Percentiles rank a stretch among this genome's conserved stretches.
Evolutionary conservation across 2,329 filamentous ascomycete species (phyloP).

Genomic region (Arthrobotrys sinensis): DNA sequence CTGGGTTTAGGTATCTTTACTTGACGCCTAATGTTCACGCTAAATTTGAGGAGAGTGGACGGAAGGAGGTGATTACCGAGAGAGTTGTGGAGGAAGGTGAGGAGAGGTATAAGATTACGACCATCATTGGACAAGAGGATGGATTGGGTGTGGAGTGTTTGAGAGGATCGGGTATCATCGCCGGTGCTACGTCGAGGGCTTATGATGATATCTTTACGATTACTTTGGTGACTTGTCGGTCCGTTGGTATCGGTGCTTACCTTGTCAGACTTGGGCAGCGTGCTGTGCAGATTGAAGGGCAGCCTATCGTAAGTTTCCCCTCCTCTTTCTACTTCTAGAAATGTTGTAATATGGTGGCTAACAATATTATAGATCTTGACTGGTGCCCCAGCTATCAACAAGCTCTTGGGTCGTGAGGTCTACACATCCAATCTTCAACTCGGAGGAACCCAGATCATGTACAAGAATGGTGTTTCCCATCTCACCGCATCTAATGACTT

Average conservation of each 20-base stretch:
- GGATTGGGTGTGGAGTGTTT: slow-evolving; percentile 98
- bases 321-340: neutral
- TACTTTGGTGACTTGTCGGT: slow-evolving; percentile 96
- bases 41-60: slow-evolving; percentile 83
- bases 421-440: slow-evolving; percentile 99
- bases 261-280: slow-evolving; percentile 97
- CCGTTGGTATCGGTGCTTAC: slow-evolving; percentile 99
- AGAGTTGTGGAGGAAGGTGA: slow-evolving; percentile 88
- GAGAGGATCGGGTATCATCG: slow-evolving; percentile 96
- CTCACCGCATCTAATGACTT: slow-evolving; percentile 99
- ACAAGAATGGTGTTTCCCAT: slow-evolving; percentile 99
- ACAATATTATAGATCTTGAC: slow-evolving; percentile 78
- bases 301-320: slow-evolving; percentile 77
- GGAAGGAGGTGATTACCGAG: slow-evolving; percentile 87
- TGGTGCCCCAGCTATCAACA: slow-evolving; percentile 97
- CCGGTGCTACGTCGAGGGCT: slow-evolving; percentile 93
- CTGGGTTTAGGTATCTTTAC: slow-evolving; percentile 97
- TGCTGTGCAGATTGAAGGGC: slow-evolving; percentile 98
- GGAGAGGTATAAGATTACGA: slow-evolving; percentile 92
- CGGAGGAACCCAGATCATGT: slow-evolving; percentile 99
- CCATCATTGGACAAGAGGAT: slow-evolving; percentile 92
- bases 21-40: slow-evolving; percentile 88
- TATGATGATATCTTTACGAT: slow-evolving; percentile 99
- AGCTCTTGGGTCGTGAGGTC: slow-evolving; percentile 95
- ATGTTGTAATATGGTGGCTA: slow-evolving; percentile 37